Conservation (phyloP, 1,139 yeast species). For the Torulaspora globosa region DNA sequence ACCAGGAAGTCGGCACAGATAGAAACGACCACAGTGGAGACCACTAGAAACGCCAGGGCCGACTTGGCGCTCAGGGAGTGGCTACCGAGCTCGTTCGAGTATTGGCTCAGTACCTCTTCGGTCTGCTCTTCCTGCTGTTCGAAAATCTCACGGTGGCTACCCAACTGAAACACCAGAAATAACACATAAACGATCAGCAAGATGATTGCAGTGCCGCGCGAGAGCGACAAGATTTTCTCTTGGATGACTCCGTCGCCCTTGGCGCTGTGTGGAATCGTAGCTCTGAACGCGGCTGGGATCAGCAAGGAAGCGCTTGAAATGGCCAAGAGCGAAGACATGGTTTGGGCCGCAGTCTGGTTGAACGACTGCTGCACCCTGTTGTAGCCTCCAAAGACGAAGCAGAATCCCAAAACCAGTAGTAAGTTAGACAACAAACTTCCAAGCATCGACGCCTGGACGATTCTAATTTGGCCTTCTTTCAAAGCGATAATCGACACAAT, state of each 20-base stretch:
- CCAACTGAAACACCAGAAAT: constrained; percentile 80
- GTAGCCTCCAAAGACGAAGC: constrained; percentile 90
- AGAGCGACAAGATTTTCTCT: constrained; percentile 61
- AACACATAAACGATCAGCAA: constrained; percentile 72
- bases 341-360: constrained; percentile 95
- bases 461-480: constrained; percentile 77
- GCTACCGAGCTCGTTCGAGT: constrained; percentile 19
- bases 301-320: constrained; percentile 82
- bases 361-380: constrained; percentile 81
- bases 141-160: constrained; percentile 70
- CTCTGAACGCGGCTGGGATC: constrained; percentile 95
- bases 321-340: constrained; percentile 92
- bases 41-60: constrained; percentile 41
- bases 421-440: constrained; percentile 88
- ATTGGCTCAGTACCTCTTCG: constrained; percentile 34
- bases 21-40: constrained; percentile 77
- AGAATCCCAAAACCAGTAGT: constrained; percentile 87
- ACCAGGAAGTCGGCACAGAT: constrained; percentile 91
- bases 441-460: constrained; percentile 95
- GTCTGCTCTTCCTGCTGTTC: constrained; percentile 43
- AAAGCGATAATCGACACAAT: constrained; percentile 91
- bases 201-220: constrained; percentile 83
- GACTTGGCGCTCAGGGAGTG: constrained; percentile 28
- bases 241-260: constrained; percentile 36
- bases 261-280: constrained; percentile 58